Evolutionary conservation across 257 asterid species (phyloP), one percentile per base, ranked within the genome.

Genomic region (Leptodermis oblonga): DNA sequence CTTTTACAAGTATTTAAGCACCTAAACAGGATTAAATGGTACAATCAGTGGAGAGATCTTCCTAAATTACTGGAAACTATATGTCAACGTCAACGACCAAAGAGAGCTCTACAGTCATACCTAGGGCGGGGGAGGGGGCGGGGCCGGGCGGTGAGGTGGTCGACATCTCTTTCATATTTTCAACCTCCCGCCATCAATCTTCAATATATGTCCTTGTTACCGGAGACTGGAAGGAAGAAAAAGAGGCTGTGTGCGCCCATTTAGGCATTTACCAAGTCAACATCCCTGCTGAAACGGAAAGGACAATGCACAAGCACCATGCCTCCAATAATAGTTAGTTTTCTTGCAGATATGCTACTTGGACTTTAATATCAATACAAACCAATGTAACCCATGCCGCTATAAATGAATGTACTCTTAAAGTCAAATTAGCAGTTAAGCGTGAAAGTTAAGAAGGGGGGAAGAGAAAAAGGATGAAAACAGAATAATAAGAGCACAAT

Each of bases 391-490:
- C 56, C 56, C 22, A 51, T 51, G 7, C 23, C 25, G 11, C 18
- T 4, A 45, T 17, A 17, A 15, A 46, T 49, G 23, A n/a, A n/a
- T n/a, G n/a, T n/a, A 11, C 58, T n/a, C 58, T 52, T 22, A n/a
- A 52, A 52, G 58, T 52, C 58, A 52, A 52, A 52, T 30, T 30
- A 22, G 59, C 59, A n/a, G n/a, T 52, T 52, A 30, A 42, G 53
- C 4, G 25, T 54, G 48, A 68, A 42, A 17, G 12, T 53, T 23
- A 11, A 4, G 45, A 65, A 65, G 3, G 33, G 58, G n/a, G n/a
- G n/a, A n/a, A n/a, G n/a, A n/a, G n/a, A n/a, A n/a, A n/a, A n/a
- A n/a, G n/a, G n/a, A 22, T 23, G 23, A 7, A 23, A 62, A 41
- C 36, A n/a, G 15, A 34, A 12, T 14, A 14, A 26, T 20, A 67